phyloP scores from a whole-genome alignment of 2,329 filamentous ascomycete species.

The Plectosphaerella sp. region DNA sequence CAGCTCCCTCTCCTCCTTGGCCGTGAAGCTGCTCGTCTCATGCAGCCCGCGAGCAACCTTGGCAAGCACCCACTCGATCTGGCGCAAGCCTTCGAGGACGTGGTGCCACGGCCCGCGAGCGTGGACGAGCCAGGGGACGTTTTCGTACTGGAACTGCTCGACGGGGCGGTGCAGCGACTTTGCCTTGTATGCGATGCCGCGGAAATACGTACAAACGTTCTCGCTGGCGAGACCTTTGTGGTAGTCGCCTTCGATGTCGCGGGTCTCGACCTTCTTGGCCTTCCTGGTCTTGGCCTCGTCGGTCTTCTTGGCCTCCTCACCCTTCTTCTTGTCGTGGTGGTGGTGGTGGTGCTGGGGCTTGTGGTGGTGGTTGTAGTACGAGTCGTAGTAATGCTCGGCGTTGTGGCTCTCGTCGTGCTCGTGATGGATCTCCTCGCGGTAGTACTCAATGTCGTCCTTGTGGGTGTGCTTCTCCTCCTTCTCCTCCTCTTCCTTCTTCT shows the following conservation, averaged over 20 bases:
- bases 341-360: background rate
- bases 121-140: slow-evolving; percentile 9
- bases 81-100: slow-evolving; percentile 8
- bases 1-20: slow-evolving; percentile 5
- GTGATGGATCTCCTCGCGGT: background rate
- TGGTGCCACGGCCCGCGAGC: slow-evolving; percentile 9
- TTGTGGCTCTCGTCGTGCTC: background rate
- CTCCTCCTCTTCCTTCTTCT: background rate
- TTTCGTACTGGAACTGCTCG: slow-evolving; percentile 7
- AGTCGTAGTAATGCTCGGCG: background rate
- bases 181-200: slow-evolving; percentile 5
- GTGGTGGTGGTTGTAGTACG: background rate
- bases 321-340: background rate
- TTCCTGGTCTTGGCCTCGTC: slow-evolving; percentile 40
- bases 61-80: slow-evolving; percentile 6
- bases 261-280: background rate
- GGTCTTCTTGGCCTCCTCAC: background rate
- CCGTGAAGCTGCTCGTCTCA: slow-evolving; percentile 2
- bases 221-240: slow-evolving; percentile 3
- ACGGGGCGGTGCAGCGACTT: slow-evolving; percentile 2
- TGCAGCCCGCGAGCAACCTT: slow-evolving; percentile 1
- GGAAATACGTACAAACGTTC: slow-evolving; percentile 3
- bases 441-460: background rate
- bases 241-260: background rate
- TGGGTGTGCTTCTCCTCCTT: background rate